A percentile compares a stretch with the other conserved stretches of the same genome.
These are phyloP conservation scores for Sarcodon aspratus DNA, from an alignment of 768 basidiomycete genomes.

Conservation along the genomic window DNA sequence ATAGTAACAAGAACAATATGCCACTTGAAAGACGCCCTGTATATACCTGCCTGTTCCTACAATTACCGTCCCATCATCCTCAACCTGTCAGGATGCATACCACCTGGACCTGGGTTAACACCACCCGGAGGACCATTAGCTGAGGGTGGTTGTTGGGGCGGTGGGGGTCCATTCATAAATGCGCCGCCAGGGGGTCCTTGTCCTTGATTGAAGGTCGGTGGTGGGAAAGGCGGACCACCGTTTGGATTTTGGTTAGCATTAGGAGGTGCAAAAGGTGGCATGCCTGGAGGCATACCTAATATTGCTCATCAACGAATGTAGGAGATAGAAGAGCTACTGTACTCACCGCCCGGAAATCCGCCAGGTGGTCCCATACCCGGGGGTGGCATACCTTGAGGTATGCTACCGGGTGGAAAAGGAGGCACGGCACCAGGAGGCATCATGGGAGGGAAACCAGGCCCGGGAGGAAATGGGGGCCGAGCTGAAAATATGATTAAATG, in stretches of 20 bases:
- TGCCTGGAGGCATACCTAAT: slow-evolving; percentile 22
- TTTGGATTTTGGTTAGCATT: slow-evolving; percentile 2
- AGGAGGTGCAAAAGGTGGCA: slow-evolving; percentile 22
- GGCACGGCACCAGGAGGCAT: slow-evolving; percentile 50
- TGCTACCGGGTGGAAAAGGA: slow-evolving; percentile 62
- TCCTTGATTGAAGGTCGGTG: slow-evolving; percentile 11
- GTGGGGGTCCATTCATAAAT: slow-evolving; percentile 17
- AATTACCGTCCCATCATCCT: slow-evolving; percentile 53
- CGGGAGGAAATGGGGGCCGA: slow-evolving; percentile 65
- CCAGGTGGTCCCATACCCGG: slow-evolving; percentile 16
- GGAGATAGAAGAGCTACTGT: not conserved
- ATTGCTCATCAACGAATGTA: not conserved
- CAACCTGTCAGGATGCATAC: slow-evolving; percentile 78
- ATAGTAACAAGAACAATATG: not conserved
- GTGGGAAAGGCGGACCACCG: slow-evolving; percentile 19
- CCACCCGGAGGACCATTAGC: slow-evolving; percentile 4
- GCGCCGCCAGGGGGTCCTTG: slow-evolving; percentile 21
- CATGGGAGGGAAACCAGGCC: slow-evolving; percentile 35
- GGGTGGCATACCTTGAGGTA: slow-evolving; percentile 32
- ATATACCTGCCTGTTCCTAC: not conserved
- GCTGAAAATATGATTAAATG: slow-evolving; percentile 20
- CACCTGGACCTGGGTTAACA: slow-evolving; percentile 34
- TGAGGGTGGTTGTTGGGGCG: no score
- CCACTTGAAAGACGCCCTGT: not conserved
- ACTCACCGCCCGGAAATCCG: slow-evolving; percentile 12